phyloP scores from a whole-genome alignment of 2,329 filamentous ascomycete genomes.

The Colletotrichum viniferum region DNA sequence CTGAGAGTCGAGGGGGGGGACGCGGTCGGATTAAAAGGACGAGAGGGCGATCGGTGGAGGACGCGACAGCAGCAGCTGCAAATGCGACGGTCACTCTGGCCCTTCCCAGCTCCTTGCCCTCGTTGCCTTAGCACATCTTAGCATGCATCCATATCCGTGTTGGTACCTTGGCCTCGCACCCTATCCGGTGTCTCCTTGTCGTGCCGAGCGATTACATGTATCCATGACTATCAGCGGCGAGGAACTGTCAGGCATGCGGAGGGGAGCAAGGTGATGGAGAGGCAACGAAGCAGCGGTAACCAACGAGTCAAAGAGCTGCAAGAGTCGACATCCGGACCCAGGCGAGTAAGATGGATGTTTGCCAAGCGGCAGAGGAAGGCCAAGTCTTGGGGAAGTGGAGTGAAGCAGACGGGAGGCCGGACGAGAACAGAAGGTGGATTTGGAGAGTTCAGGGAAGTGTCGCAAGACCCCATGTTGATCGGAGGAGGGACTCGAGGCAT shows the following conservation, averaged over 20 bases:
- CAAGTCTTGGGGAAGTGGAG: slow-evolving; percentile 19
- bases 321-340: neutral
- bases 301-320: neutral
- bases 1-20: neutral
- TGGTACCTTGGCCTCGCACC: neutral
- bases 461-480: neutral
- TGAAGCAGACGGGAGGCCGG: slow-evolving; percentile 10
- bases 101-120: neutral
- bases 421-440: slow-evolving; percentile 20
- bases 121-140: neutral
- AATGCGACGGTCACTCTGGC: neutral
- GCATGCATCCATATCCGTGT: neutral
- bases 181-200: neutral
- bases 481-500: neutral
- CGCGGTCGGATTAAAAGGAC: slow-evolving; percentile 3
- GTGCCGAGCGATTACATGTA: neutral
- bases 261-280: neutral
- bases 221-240: slow-evolving; percentile 16
- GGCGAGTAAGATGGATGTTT: neutral
- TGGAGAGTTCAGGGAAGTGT: neutral
- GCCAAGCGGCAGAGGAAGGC: slow-evolving; percentile 18
- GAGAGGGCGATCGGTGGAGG: neutral
- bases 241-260: neutral
- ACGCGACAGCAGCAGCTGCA: neutral
- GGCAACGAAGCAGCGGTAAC: neutral